These are phyloP conservation scores for Xerocomus brunneocitrinus DNA, from an alignment of 768 basidiomycete species.

Conservation along the genomic window DNA sequence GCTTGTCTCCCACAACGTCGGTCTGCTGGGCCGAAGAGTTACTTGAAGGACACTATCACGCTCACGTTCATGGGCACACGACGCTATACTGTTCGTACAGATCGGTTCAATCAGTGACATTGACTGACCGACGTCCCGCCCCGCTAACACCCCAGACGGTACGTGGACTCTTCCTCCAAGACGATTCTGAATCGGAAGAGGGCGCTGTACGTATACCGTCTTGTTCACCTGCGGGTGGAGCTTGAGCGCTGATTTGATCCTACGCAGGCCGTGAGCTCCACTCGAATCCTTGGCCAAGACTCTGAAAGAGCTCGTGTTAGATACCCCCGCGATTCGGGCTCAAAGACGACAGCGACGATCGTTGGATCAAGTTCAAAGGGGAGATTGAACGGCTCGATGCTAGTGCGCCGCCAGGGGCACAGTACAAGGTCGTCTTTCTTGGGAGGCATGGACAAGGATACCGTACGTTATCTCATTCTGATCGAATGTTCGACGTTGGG, in stretches of 20 bases:
- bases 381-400: slow-evolving; percentile 45
- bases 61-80: not conserved
- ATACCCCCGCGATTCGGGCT: slow-evolving; percentile 58
- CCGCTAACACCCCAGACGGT: slow-evolving; percentile 7
- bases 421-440: slow-evolving; percentile 62
- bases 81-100: not conserved
- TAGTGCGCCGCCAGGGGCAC: slow-evolving; percentile 32
- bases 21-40: not conserved
- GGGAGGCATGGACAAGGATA: slow-evolving; percentile 71
- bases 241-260: slow-evolving; percentile 1
- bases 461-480: slow-evolving; percentile 42
- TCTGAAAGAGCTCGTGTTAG: slow-evolving; percentile 29
- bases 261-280: slow-evolving; percentile 15
- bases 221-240: not conserved
- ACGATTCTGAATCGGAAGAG: slow-evolving; percentile 12
- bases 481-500: not conserved
- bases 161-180: slow-evolving; percentile 19
- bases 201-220: slow-evolving; percentile 6
- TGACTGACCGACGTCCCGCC: not conserved
- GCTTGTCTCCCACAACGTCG: not conserved
- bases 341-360: slow-evolving; percentile 42
- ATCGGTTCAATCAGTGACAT: not conserved
- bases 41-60: not conserved
- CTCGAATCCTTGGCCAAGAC: not conserved
- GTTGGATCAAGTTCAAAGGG: slow-evolving; percentile 47